Evolutionary conservation across 805 yeast genomes (phyloP), one percentile per base, ranked within the genome.

Genomic region (Saccharomycopsis sp.): DNA sequence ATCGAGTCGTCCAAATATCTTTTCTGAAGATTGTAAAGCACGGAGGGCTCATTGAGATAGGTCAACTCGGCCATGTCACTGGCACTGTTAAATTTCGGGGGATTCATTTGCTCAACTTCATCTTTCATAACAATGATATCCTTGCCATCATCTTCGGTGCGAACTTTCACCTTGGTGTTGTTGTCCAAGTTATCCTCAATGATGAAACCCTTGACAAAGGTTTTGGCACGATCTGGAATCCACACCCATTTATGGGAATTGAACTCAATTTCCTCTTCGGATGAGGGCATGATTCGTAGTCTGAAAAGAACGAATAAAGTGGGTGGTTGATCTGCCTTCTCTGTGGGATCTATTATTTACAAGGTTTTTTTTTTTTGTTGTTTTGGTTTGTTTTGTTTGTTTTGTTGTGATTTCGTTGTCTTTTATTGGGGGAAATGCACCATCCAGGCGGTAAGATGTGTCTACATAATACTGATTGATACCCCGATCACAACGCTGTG

Each of bases 11-110:
- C 80, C 45, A 64, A 58, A 60, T 88, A 92, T 52, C 99, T 71
- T 38, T 78, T 63, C 50, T 77, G 73, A 48, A 92, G 60, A 57
- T 92, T 92, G 61, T 86, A 71, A 7, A 92, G 72, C n/a, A 92
- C 97, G 0, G 95, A 82, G 0, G 98, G 95, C 57, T 92, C 99
- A 58, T 89, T 92, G 47, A 92, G 67, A 59, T 80, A 86, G 0
- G 99, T 92, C 48, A 92, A 67, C 51, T 88, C 95, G 0, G 97
- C 97, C 88, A 92, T 85, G 54, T 92, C 96, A 51, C 82, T 77
- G 46, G 94, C 89, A 52, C 77, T 80, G 59, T 92, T 94, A 59
- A 92, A 92, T 51, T 83, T 82, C 6, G 78, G 67, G 1, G 99
- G 98, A 55, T 92, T 92, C 38, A 88, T 85, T 52, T 73, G 75